Base-by-base conservation (phyloP, 139 green algal species). In the Chlorella ohadii region DNA sequence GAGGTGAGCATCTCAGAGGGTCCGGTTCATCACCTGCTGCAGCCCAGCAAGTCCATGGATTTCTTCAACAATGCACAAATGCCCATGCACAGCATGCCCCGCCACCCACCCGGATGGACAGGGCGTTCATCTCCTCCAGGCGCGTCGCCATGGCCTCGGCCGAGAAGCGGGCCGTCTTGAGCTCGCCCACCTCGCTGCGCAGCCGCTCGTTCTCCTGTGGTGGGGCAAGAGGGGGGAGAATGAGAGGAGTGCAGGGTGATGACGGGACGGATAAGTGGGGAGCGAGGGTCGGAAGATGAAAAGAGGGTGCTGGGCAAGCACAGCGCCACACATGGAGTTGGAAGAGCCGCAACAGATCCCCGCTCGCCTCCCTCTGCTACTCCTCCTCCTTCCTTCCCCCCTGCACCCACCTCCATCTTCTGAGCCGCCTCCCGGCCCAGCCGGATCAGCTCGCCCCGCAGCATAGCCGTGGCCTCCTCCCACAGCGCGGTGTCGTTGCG, bases 131-230 rank as follows among this genome's bases (percentile, higher is more conserved):
- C 51, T 87, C 68, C 31, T 90, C 82, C 22, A 90, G 72, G 31
- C 73, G 59, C 36, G 39, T 41, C 11, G 86, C 86, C 31, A 61
- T 86, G 0, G 86, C 82, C 59, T 85, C 44, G 0, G 86, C 86
- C 19, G 64, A 83, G 25, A 90, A 61, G 38, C 86, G 68, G 16
- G 86, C 82, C 20, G 82, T 75, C 72, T 85, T 73, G 5, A 90
- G 77, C 57, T 74, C 70, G n/a, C 86, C 86, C 44, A 90, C 67
- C 75, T 90, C 86, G n/a, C n/a, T 72, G 31, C 78, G 76, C 81
- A 90, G 39, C 44, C 36, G 57, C 34, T 80, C 72, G 5, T 77
- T 71, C 34, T 79, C 71, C 63, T 84, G 72, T 57, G 64, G n/a
- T 0, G 34, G n/a, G 64, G 27, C 1, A 36, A 27, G 39, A 34